Base-by-base conservation (phyloP, 257 asterid species). In the Plantago elongata region DNA sequence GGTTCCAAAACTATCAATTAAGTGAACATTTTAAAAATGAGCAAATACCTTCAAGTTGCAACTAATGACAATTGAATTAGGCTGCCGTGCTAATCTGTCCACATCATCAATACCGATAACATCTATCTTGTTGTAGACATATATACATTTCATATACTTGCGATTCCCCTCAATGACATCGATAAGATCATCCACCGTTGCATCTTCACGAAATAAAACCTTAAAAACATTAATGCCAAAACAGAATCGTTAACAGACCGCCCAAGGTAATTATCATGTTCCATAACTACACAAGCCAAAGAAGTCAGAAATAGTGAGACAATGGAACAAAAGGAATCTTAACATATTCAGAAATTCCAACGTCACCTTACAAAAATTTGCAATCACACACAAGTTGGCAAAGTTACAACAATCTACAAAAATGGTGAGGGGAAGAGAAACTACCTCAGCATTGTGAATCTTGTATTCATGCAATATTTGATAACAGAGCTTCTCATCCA, bases 381-480 rank as follows among this genome's bases (percentile, higher is more conserved):
- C 17, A 49, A 62, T 38, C 45, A 10, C 15, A 9, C 52, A 51
- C 43, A 52, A 15, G 63, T 3, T 57, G 15, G 30, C 9, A 11
- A 11, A 13, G 62, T 40, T 14, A 14, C 11, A 22, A 58, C 29
- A 57, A 40, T 4, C 34, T 51, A 42, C 9, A 40, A 11, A 37
- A 14, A 40, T 4, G 62, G 48, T 13, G 57, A 42, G 65, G 61
- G 63, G 54, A 70, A 61, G 66, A 72, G 61, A 60, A 64, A 55
- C 54, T 76, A 93, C 99, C 97, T 93, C 97, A 45, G 99, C 99
- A 78, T 93, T 93, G 87, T 93, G 99, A 77, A 93, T 89, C 84
- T 93, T 93, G 86, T 89, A 93, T 72, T 93, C 99, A 5, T 93
- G 99, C 69, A 93, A 68, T 62, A 93, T 93, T 71, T 93, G 99